Evolutionary conservation across 2,329 filamentous ascomycete genomes (phyloP), one percentile per base, ranked within the genome.

Genomic region (Penicillium sp.): DNA sequence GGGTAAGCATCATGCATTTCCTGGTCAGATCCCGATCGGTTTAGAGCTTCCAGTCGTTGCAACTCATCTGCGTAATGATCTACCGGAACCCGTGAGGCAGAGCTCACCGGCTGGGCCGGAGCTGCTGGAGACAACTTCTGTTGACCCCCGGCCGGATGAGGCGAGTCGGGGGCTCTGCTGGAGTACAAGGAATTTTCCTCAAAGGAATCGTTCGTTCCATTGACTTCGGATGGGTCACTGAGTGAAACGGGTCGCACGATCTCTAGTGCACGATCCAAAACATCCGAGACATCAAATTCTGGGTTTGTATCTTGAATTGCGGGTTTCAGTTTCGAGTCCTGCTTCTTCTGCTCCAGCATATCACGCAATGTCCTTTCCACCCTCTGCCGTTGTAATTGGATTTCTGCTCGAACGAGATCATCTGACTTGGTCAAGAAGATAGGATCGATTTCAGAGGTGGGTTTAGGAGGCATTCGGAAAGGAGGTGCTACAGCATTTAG

Each of bases 141-240:
- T 52, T 71, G 73, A 16, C 75, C 72, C 57, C 75, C 76, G 42
- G 79, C 76, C 63, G 83, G 81, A 74, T 85, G 82, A 65, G 67
- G 65, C 25, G 93, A 96, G 75, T 93, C 91, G 81, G 93, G 89
- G 65, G 85, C 85, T 80, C 90, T 91, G 79, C 93, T 97, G 68
- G 94, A 97, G 82, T 98, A 97, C 78, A 96, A 96, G 43, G 93
- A 95, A 73, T 96, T 93, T 75, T 96, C 90, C 79, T 97, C 93
- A 80, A 93, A 91, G 38, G 92, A 95, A 76, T 94, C 91, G 84
- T 84, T 90, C 19, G 88, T 82, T 68, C 82, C 82, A 80, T 86
- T 85, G 82, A 82, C 81, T 61, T 78, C 75, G 64, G 78, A 74
- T 40, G 68, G 78, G 74, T 83, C 78, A 70, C 85, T 78, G 65